Evolutionary conservation across 192 early-diverging fungal species (phyloP).

Genomic region (Backusella parvicylindrica): DNA sequence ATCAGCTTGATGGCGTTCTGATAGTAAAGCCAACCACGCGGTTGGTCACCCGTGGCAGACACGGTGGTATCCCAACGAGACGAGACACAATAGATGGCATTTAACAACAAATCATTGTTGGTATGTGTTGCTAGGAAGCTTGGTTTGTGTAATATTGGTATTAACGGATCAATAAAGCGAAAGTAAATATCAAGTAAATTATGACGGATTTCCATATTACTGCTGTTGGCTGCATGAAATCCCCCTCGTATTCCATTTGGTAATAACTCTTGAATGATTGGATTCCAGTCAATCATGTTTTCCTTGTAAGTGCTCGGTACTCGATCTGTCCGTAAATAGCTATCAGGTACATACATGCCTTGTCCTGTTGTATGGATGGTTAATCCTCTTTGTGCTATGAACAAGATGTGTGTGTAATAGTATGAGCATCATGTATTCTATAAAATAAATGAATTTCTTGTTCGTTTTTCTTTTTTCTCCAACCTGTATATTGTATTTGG

Average conservation of each 20-base stretch:
- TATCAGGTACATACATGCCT: slow-evolving; percentile 18
- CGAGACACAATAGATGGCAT: slow-evolving; percentile 5
- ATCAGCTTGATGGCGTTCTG: slow-evolving; percentile 9
- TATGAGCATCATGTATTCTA: neutral
- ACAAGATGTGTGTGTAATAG: too few species aligned
- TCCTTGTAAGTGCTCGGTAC: neutral
- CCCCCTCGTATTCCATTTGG: neutral
- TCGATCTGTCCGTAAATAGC: slow-evolving; percentile 3
- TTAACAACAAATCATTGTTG: neutral
- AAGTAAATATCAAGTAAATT: slow-evolving; percentile 40
- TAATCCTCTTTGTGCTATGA: neutral
- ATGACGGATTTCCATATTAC: neutral
- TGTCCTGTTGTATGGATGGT: slow-evolving; percentile 11
- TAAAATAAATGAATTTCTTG: neutral
- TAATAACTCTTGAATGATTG: neutral
- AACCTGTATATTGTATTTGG: neutral
- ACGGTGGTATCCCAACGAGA: neutral
- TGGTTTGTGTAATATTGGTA: slow-evolving; percentile 41
- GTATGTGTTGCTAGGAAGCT: neutral
- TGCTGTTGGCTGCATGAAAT: neutral
- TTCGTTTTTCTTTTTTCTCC: neutral
- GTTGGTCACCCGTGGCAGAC: neutral
- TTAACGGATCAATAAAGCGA: slow-evolving; percentile 38
- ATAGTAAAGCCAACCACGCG: slow-evolving; percentile 14
- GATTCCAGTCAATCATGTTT: slow-evolving; percentile 4